phyloP scores from a whole-genome alignment of 805 yeast genomes.

The Cyberlindnera galapagoensis region DNA sequence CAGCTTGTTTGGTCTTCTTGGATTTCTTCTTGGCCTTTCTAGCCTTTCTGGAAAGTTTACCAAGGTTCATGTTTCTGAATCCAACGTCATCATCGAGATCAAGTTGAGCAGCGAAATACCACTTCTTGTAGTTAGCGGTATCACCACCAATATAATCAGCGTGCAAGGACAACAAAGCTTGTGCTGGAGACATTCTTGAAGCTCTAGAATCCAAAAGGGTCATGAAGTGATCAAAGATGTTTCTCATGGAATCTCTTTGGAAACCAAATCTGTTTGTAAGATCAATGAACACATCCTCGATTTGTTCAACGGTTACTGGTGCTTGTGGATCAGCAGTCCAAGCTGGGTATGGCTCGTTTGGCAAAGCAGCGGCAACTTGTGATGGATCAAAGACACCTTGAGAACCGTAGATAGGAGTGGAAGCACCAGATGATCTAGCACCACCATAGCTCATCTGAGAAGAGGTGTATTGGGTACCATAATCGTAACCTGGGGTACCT shows the following conservation, averaged over 20 bases:
- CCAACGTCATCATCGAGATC: conserved; percentile 84
- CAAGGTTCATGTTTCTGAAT: conserved; percentile 72
- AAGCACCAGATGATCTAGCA: conserved; percentile 84
- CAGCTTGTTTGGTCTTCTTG: conserved; percentile 67
- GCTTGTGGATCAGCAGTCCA: conserved; percentile 97
- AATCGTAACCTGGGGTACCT: conserved; percentile 65
- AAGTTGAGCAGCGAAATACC: conserved; percentile 86
- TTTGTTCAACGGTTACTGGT: conserved; percentile 76
- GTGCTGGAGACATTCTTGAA: conserved; percentile 86
- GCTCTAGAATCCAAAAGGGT: conserved; percentile 75
- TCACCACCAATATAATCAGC: conserved; percentile 90
- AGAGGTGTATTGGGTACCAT: conserved; percentile 67
- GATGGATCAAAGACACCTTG: conserved; percentile 52
- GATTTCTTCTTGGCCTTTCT: conserved; percentile 77
- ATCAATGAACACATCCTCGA: conserved; percentile 82
- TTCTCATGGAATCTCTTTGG: conserved; percentile 91
- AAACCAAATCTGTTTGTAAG: conserved; percentile 79
- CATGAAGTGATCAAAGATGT: conserved; percentile 85
- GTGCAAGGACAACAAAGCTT: conserved; percentile 74
- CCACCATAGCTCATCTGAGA: conserved; percentile 85
- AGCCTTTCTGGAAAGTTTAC: conserved; percentile 71
- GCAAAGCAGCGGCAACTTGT: conserved; percentile 57
- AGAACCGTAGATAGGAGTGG: conserved; percentile 87
- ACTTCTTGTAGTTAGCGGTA: conserved; percentile 75
- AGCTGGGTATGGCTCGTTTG: conserved; percentile 96